Conservation (phyloP, 78 protist species). For the Dictyostelium capitatum region DNA sequence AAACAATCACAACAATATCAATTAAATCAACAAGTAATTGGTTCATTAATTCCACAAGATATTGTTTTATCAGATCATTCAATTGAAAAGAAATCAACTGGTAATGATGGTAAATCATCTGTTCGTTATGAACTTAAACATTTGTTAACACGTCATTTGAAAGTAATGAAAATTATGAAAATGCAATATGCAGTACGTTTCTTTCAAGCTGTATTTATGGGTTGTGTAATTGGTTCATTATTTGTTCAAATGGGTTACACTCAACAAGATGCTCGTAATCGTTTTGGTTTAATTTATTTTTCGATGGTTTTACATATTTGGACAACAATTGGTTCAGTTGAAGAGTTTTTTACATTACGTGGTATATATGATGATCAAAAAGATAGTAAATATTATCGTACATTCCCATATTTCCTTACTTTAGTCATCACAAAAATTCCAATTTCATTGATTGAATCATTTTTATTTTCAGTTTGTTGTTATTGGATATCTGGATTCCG, state of each 20-base stretch:
- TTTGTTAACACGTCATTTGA: slow-evolving; percentile 28
- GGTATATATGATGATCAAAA: slow-evolving; percentile 56
- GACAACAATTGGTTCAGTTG: slow-evolving; percentile 66
- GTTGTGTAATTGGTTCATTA: slow-evolving; percentile 69
- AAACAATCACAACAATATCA: slow-evolving; percentile 38
- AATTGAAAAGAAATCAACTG: background rate
- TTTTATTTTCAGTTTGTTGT: slow-evolving; percentile 31
- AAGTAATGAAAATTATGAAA: slow-evolving; percentile 57
- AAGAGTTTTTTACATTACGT: slow-evolving; percentile 52
- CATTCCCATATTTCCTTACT: slow-evolving; percentile 64
- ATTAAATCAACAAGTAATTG: background rate
- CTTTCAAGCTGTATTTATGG: slow-evolving; percentile 70
- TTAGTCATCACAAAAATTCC: slow-evolving; percentile 67
- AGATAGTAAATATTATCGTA: slow-evolving; percentile 62
- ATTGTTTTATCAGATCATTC: slow-evolving; percentile 20
- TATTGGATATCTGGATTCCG: slow-evolving; percentile 82
- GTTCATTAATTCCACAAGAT: background rate
- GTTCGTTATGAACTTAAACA: slow-evolving; percentile 39
- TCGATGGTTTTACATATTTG: slow-evolving; percentile 64
- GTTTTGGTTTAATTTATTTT: slow-evolving; percentile 70
- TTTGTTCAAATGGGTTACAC: slow-evolving; percentile 50
- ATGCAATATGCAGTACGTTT: slow-evolving; percentile 41
- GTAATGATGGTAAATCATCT: slow-evolving; percentile 20
- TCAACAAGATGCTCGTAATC: slow-evolving; percentile 71
- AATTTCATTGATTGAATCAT: slow-evolving; percentile 48